phyloP scores from a whole-genome alignment of 2,329 filamentous ascomycete species.

The Dactylonectria macrodidyma region DNA sequence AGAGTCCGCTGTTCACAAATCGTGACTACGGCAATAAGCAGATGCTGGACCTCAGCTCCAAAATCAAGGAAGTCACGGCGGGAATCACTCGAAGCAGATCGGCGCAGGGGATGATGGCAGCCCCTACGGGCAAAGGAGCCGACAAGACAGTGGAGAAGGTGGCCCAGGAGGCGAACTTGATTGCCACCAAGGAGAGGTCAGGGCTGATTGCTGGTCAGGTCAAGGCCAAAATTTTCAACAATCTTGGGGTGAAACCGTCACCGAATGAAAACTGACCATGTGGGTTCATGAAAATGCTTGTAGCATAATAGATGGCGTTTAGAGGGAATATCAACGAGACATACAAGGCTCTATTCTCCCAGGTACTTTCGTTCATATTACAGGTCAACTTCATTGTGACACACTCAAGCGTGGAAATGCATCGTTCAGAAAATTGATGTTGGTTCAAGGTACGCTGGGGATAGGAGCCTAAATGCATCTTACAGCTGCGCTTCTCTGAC shows the following conservation, averaged over 20 bases:
- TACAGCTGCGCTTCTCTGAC: not conserved
- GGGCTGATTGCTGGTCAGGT: constrained; percentile 74
- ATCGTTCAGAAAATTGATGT: not conserved
- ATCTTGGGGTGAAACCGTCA: constrained; percentile 48
- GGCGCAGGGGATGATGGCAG: constrained; percentile 45
- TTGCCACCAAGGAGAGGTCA: constrained; percentile 74
- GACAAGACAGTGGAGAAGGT: constrained; percentile 72
- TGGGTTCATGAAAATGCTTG: constrained; percentile 38
- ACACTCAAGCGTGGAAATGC: too few species aligned
- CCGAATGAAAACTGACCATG: constrained; percentile 32
- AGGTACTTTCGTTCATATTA: not conserved
- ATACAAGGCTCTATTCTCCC: constrained; percentile 22
- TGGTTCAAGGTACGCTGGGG: too few species aligned
- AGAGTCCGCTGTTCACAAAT: constrained; percentile 91
- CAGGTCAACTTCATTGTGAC: not conserved
- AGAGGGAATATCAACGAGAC: constrained; percentile 41
- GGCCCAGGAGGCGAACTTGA: constrained; percentile 71
- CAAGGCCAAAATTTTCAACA: constrained; percentile 74
- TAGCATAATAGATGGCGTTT: constrained; percentile 49
- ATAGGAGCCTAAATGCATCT: not conserved
- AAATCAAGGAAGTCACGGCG: constrained; percentile 77
- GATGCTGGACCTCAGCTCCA: constrained; percentile 88
- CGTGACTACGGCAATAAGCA: constrained; percentile 94
- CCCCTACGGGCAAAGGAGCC: constrained; percentile 39
- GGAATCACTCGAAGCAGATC: constrained; percentile 47